Evolutionary conservation across 2,329 filamentous ascomycete genomes (phyloP), one percentile per base, ranked within the genome.

Genomic region (Colletotrichum scovillei): DNA sequence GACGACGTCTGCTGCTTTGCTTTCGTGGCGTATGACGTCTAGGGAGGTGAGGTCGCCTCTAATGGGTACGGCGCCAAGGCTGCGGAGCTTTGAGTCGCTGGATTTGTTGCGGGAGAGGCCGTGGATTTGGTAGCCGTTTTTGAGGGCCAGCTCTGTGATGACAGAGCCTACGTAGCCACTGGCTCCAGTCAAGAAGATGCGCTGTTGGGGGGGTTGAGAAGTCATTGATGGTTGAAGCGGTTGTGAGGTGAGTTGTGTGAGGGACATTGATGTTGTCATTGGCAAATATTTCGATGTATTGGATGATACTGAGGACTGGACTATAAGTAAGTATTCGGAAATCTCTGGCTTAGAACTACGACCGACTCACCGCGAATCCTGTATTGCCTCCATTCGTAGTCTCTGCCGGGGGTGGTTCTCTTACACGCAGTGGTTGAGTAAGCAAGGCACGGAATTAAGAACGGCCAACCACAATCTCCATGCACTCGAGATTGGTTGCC

Each of bases 1-100:
- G 7, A 88, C 82, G n/a, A 80, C 76, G 67, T 88, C 84, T 6
- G 85, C 84, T 11, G 71, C n/a, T 79, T 49, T 74, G 59, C 81
- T 80, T 74, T 86, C 82, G 16, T 72, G 35, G 2, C 78, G 79
- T 5, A 88, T 80, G 2, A 84, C 74, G 26, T 84, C 81, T 52
- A 83, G 79, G 11, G 82, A 77, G 3, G 73, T 72, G 3, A 88
- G 80, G 74, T 84, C 81, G 1, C 85, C 86, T 35, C 83, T 81
- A 5, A 85, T 77, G 2, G 83, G 81, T 0, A 76, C 77, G 0
- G 81, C 86, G 53, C 85, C 85, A 4, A 84, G 77, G 3, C 72
- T 72, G n/a, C 71, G 72, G 2, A 87, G 76, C 53, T 83, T 83
- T 8, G 75, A 77, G 67, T 85, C 83, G 60, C 79, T 79, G 2